Percentiles rank a stretch among this genome's conserved stretches.
Conservation (phyloP, 306 rosid genomes). For the Rubus parviflorus region DNA sequence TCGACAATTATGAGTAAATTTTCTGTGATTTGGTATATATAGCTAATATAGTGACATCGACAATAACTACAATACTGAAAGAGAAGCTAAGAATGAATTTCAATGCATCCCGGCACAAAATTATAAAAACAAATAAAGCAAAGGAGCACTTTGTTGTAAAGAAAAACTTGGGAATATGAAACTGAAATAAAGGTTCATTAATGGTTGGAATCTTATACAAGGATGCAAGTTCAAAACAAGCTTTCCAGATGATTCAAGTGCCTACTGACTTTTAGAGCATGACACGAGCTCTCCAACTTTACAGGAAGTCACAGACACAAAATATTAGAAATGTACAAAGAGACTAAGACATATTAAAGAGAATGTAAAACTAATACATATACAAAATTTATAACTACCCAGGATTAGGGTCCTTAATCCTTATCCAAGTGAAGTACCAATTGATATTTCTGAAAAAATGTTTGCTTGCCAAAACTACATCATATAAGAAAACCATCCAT, state of each 20-base stretch:
- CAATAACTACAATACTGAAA: background rate
- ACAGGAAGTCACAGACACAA: background rate
- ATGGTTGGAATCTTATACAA: background rate
- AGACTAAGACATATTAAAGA: no score
- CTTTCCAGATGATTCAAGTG: background rate
- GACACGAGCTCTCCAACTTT: background rate
- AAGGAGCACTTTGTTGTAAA: background rate
- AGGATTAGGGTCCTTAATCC: no score
- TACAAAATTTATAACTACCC: no score
- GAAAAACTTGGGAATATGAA: background rate
- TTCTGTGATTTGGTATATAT: background rate
- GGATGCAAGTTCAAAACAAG: background rate
- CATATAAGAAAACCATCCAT: no score
- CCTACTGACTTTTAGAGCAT: background rate
- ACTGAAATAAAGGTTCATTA: background rate
- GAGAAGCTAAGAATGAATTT: background rate
- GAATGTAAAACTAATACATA: no score
- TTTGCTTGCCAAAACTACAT: no score
- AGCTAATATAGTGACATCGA: background rate
- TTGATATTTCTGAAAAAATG: no score
- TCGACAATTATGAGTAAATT: background rate
- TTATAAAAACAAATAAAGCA: background rate
- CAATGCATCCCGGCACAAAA: background rate
- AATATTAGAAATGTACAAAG: background rate
- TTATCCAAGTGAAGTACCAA: no score